A percentile compares a stretch with the other conserved stretches of the same genome.
phyloP scores from a whole-genome alignment of 2,329 filamentous ascomycete species.

The Huntiella bhutanensis region DNA sequence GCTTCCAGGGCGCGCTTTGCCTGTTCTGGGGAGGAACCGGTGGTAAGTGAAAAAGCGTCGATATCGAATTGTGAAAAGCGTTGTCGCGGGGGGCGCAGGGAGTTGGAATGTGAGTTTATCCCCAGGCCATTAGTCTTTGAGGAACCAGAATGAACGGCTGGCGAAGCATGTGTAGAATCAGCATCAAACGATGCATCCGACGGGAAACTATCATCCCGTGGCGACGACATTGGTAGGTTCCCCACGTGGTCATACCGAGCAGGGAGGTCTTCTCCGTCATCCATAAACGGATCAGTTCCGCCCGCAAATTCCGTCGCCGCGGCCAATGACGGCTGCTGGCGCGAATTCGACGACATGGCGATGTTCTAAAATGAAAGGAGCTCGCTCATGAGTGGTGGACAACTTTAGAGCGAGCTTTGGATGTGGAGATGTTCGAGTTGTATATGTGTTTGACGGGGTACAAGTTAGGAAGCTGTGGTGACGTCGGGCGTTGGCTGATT shows the following conservation, averaged over 20 bases:
- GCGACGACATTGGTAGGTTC: neutral
- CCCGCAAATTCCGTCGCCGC: conserved; percentile 10
- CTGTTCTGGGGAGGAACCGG: conserved; percentile 63
- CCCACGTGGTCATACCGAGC: too few relatives aligned
- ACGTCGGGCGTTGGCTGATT: too few relatives aligned
- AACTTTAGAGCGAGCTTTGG: neutral
- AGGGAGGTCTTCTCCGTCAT: neutral
- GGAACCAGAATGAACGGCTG: neutral
- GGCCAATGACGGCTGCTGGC: conserved; percentile 7
- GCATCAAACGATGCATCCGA: conserved; percentile 8
- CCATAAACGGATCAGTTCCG: conserved; percentile 7
- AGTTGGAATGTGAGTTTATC: neutral
- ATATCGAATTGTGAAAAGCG: conserved; percentile 72
- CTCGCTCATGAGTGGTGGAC: neutral
- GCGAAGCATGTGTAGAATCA: neutral
- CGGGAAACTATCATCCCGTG: conserved; percentile 5
- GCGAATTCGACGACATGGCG: conserved; percentile 6
- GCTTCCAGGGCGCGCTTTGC: conserved; percentile 78
- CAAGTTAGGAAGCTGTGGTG: neutral
- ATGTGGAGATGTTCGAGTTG: neutral
- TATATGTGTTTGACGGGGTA: neutral
- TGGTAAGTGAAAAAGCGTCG: conserved; percentile 58
- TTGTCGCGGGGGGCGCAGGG: conserved; percentile 25
- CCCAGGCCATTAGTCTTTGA: neutral
- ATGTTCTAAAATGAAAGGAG: neutral